Conservation (phyloP, 495 filamentous ascomycete genomes). For the Penicillium goetzii region DNA sequence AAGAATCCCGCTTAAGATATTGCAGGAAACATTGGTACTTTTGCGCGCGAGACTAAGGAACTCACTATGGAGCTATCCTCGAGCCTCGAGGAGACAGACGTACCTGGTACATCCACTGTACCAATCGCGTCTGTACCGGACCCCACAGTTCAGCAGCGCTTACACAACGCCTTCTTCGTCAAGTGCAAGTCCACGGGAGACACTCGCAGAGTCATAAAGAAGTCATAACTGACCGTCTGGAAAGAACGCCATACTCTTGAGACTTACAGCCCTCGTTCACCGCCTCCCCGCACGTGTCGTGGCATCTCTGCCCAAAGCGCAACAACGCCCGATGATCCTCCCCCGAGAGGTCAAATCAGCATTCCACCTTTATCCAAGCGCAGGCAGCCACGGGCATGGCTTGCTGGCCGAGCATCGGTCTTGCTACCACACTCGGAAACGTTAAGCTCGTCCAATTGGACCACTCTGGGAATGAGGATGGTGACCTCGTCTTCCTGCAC, state of each 20-base stretch:
- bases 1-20: not conserved
- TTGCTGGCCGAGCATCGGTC: not conserved
- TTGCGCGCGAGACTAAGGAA: not conserved
- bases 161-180: not conserved
- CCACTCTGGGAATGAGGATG: not conserved
- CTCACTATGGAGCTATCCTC: not conserved
- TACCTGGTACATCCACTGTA: not conserved
- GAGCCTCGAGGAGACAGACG: too few species aligned
- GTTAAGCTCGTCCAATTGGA: not conserved
- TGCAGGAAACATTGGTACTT: not conserved
- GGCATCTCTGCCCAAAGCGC: not conserved
- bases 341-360: slow-evolving; percentile 2
- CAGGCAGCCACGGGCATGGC: slow-evolving; percentile 1
- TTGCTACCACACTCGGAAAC: not conserved
- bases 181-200: not conserved
- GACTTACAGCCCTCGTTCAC: not conserved
- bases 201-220: not conserved
- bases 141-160: slow-evolving; percentile 8
- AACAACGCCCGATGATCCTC: not conserved
- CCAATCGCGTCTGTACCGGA: not conserved
- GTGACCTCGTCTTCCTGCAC: slow-evolving; percentile 16
- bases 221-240: too few species aligned
- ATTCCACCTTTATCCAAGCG: not conserved
- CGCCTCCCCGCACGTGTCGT: slow-evolving; percentile 9
- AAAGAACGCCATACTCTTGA: too few species aligned